phyloP scores from a whole-genome alignment of 2,329 filamentous ascomycete species.

The Kalmusia sp. region DNA sequence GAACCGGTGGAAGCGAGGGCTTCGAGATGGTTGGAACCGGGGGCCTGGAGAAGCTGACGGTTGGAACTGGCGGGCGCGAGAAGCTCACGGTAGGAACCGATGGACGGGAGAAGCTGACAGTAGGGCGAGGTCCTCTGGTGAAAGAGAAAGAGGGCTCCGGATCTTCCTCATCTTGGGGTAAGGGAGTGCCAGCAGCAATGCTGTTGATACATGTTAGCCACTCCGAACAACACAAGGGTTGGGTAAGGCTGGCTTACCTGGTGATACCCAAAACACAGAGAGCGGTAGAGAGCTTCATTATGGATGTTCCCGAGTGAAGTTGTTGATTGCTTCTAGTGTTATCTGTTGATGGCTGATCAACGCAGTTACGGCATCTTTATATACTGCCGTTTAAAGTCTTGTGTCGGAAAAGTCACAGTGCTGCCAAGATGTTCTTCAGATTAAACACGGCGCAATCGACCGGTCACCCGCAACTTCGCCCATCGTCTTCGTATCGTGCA shows the following conservation, averaged over 20 bases:
- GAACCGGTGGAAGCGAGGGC: conserved; percentile 2
- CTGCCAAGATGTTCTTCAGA: conserved; percentile 16
- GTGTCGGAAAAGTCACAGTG: not conserved
- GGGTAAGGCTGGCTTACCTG: conserved; percentile 20
- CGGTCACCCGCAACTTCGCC: conserved; percentile 13
- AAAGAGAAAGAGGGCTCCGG: conserved; percentile 5
- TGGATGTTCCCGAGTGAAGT: conserved; percentile 14
- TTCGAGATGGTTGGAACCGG: conserved; percentile 6
- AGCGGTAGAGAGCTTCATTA: conserved; percentile 35
- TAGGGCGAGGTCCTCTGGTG: not conserved
- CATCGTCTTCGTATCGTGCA: not conserved
- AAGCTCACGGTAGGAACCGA: not conserved
- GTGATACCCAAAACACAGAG: conserved; percentile 25
- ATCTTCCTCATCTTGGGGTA: conserved; percentile 21
- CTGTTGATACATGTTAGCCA: conserved; percentile 10
- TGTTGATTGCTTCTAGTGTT: too few relatives aligned
- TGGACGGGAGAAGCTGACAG: conserved; percentile 14
- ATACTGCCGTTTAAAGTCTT: conserved; percentile 7
- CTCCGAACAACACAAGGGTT: not conserved
- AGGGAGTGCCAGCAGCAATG: conserved; percentile 24
- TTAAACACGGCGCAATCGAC: conserved; percentile 20
- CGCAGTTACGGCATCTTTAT: conserved; percentile 19
- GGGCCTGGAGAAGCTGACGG: conserved; percentile 2
- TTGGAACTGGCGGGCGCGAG: not conserved
- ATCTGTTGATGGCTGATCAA: conserved; percentile 4